Evolutionary conservation across 2,329 filamentous ascomycete species (phyloP), one percentile per base, ranked within the genome.

Genomic region (Aspergillus ustus): DNA sequence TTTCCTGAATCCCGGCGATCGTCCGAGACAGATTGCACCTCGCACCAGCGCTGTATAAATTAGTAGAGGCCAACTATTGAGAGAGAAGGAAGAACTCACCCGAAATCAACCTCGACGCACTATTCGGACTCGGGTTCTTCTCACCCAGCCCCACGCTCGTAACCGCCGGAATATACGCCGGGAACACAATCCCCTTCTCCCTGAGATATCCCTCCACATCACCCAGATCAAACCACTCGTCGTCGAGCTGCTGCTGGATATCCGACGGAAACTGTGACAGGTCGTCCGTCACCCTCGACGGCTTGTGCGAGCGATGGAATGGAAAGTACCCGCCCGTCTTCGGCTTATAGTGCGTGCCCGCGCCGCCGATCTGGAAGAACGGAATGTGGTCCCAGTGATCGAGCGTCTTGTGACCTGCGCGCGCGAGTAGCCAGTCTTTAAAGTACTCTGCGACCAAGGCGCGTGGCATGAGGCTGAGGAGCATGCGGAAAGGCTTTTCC

Each of bases 161-260:
- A 11, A 56, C 55, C 49, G 29, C 28, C 6, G 48, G 59, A 46
- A 37, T 52, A n/a, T 54, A 59, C 34, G 59, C 52, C 2, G 67
- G 43, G 13, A 70, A 52, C 31, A 44, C 52, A 2, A 70, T 60
- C 25, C 58, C 57, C 43, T 64, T 63, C 31, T 70, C 65, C 0
- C 56, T 61, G 7, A 71, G 53, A 59, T 66, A 70, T 0, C 66
- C 67, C 52, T 67, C 64, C 22, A 71, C 49, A 46, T 71, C 69
- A 9, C 65, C 57, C 28, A 71, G 64, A 22, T 70, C 66, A 40
- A 71, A 70, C 68, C 68, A 71, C 34, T 69, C 67, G 8, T 68
- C 68, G 9, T 68, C 63, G 15, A 70, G 46, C 7, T 66, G 59
- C n/a, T 60, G 29, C 40, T 55, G 57, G 34, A 68, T 31, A 15